Evolutionary conservation across 2,329 filamentous ascomycete genomes (phyloP), one percentile per base, ranked within the genome.

Genomic region (Pezicula neosporulosa): DNA sequence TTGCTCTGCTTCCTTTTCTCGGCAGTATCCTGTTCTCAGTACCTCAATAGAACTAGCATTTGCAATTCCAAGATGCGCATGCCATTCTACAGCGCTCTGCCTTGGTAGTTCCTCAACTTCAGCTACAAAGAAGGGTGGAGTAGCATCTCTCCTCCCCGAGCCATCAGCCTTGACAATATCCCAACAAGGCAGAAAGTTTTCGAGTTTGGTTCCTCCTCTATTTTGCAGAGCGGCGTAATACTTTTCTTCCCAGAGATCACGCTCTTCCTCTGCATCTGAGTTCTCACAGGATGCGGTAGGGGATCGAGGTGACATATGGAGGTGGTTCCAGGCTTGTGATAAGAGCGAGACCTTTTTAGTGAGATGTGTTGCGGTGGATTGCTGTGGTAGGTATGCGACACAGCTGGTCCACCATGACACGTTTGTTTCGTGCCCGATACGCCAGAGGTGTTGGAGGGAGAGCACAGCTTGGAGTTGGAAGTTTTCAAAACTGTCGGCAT

Each of bases 391-490:
- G 65, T 90, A 96, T 0, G 85, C 90, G 44, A 96, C 82, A 2
- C 80, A 87, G 54, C 84, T 86, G 4, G 81, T 79, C 87, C 89
- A 96, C 75, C 83, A 86, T 50, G 82, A 76, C 3, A 95, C 84
- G 49, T 82, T 74, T 75, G 87, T 86, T 38, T 86, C 85, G 41
- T 76, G 68, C 0, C 85, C 92, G 48, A 99, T 86, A 37, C 93
- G 83, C 83, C 87, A 92, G 21, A 97, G 80, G 68, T 97, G 93
- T 68, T 99, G 94, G 12, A 97, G 75, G 1, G 91, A 82, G 4
- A 99, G 76, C 0, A 81, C 73, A 6, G 86, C 76, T 64, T 92
- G 85, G 28, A 82, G 67, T 30, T 68, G 65, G 56, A 84, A 80
- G 4, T 72, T 61, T 16, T 56, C 42, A 21, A 49, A 18, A 24